These are phyloP conservation scores for Termitomyces eurrhizus DNA, from an alignment of 768 basidiomycete species.

Conservation along the genomic window DNA sequence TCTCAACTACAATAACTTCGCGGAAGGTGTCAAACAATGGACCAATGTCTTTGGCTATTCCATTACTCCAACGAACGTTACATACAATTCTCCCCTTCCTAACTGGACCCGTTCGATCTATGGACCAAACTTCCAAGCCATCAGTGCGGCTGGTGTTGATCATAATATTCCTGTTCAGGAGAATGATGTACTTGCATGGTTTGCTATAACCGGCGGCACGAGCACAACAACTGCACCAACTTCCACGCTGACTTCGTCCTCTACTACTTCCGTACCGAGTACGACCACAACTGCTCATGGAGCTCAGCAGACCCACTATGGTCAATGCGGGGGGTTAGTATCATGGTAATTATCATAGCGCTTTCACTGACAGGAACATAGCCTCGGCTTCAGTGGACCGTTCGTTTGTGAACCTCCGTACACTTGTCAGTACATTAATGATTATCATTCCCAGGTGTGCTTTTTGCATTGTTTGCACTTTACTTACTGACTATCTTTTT, in stretches of 20 bases:
- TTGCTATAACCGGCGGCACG: constrained; percentile 33
- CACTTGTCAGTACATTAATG: constrained; percentile 17
- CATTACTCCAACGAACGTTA: constrained; percentile 33
- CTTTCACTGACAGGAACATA: constrained; percentile 6
- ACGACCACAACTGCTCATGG: constrained; percentile 15
- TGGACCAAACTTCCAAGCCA: constrained; percentile 46
- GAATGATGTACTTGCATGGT: constrained; percentile 42
- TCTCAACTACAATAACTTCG: constrained; percentile 45
- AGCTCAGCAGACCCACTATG: constrained; percentile 17
- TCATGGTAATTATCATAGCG: neutral
- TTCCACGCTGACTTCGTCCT: constrained; percentile 13
- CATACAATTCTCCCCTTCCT: constrained; percentile 35
- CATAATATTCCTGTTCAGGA: constrained; percentile 50
- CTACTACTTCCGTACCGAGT: constrained; percentile 15
- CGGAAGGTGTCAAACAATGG: constrained; percentile 52
- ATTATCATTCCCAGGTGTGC: constrained; percentile 21
- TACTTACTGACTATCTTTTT: neutral
- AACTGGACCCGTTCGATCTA: constrained; percentile 47
- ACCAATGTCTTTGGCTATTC: constrained; percentile 48
- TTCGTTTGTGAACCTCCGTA: constrained; percentile 20
- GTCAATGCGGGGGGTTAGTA: constrained; percentile 20
- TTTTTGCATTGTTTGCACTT: neutral
- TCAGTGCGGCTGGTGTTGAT: constrained; percentile 42
- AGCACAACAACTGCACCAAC: constrained; percentile 15
- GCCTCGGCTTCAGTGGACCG: constrained; percentile 26